Evolutionary conservation across 768 basidiomycete species (phyloP), one percentile per base, ranked within the genome.

Genomic region (Naganishia vishniacii): DNA sequence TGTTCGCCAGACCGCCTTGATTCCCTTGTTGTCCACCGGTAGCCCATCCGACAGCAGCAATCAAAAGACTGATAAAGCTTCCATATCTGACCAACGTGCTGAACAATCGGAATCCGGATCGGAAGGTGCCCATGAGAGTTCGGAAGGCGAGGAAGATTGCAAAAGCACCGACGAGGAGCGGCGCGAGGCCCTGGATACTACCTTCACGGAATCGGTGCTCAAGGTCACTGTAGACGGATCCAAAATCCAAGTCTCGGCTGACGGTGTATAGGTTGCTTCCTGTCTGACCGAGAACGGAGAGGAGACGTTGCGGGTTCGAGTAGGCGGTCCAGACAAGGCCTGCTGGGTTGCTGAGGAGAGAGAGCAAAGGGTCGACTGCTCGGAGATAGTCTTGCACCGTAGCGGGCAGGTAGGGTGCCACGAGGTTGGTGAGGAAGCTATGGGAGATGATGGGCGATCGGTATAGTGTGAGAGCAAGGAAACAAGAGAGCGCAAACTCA

Each of bases 301-400:
- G 53, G 53, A 64, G 48, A 16, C 41, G 44, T 29, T 51, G 49
- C 15, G 63, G 63, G 56, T 64, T 64, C 42, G 44, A 56, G 56
- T 64, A 64, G 12, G 56, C 53, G 41, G 63, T 64, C 41, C 46
- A 64, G 20, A 46, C 53, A 53, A 64, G 53, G 18, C 13, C n/a
- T 44, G 53, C 56, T 0, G 63, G 63, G 49, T 63, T 63, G 62
- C 40, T 40, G 25, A 63, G 37, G 40, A 63, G 62, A 16, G 40
- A 51, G 48, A 63, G 48, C n/a, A 63, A 23, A 13, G 62, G 62
- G 20, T 63, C 48, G 7, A 63, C 29, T 20, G 62, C 62, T 26
- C 51, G 62, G 8, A 63, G 37, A 28, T 49, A 34, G n/a, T 63
- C 48, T 32, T 63, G 62, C 8, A 49, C 62, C 32, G 62, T 47